Evolutionary conservation across 108 stramenopile species (phyloP).

Genomic region (Cyclotella sp.): DNA sequence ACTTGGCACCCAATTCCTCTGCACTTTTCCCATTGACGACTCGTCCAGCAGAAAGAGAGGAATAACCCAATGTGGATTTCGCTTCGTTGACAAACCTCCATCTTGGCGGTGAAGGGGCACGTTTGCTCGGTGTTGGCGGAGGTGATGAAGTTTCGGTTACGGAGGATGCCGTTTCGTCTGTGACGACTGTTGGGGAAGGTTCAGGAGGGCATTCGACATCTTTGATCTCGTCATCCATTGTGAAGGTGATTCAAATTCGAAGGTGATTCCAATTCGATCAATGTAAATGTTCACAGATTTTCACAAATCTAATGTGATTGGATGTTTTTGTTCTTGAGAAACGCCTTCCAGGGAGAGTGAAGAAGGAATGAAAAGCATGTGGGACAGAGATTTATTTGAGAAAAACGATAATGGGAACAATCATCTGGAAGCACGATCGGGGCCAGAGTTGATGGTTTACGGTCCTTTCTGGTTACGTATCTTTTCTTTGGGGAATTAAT

Average conservation of each 20-base stretch:
- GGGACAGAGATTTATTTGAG: too few relatives aligned
- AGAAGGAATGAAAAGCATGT: too few relatives aligned
- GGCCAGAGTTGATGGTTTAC: too few relatives aligned
- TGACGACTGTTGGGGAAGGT: not conserved
- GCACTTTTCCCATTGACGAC: conserved; percentile 17
- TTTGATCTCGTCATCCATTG: not conserved
- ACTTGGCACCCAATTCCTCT: conserved; percentile 32
- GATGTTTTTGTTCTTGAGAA: too few relatives aligned
- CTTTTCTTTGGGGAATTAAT: not conserved
- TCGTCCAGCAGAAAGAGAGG: conserved; percentile 13
- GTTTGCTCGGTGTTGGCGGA: not conserved
- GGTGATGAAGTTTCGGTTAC: not conserved
- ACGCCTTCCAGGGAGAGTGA: not conserved
- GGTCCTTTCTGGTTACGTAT: not conserved
- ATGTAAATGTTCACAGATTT: too few relatives aligned
- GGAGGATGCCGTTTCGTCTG: not conserved
- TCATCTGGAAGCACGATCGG: conserved; percentile 10
- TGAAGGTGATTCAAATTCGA: too few relatives aligned
- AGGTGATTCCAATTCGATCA: too few relatives aligned
- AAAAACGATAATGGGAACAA: not conserved
- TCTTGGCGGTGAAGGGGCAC: conserved; percentile 28
- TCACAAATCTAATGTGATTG: too few relatives aligned
- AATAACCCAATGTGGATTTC: conserved; percentile 14
- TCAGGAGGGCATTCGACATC: not conserved
- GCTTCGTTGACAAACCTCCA: conserved; percentile 42